These are phyloP conservation scores for Buxus sempervirens DNA, from an alignment of 164 flowering plant genomes.

Conservation along the genomic window DNA sequence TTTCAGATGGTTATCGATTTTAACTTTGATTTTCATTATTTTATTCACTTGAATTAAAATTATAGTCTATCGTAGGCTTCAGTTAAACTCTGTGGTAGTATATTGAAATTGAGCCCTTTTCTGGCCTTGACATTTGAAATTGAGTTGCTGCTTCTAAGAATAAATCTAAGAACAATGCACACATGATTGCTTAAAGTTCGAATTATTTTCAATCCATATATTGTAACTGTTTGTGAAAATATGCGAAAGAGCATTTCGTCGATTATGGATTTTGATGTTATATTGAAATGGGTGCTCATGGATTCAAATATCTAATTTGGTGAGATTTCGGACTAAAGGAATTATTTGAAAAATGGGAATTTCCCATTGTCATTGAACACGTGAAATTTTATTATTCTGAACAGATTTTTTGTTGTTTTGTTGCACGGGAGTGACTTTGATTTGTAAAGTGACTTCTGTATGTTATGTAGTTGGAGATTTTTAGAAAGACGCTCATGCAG, in stretches of 20 bases:
- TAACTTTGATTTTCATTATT: not conserved
- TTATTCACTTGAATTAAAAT: not conserved
- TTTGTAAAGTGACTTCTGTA: conserved; percentile 3
- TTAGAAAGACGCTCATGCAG: conserved; percentile 78
- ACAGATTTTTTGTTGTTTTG: too few species aligned
- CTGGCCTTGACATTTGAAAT: too few species aligned
- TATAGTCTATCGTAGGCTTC: not conserved
- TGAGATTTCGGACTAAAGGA: too few species aligned
- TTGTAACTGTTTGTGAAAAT: not conserved
- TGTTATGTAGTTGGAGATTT: conserved; percentile 66
- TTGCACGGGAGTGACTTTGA: not conserved
- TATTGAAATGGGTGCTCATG: too few species aligned
- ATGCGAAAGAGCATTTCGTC: not conserved
- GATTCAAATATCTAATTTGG: too few species aligned
- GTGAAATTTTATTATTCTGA: too few species aligned
- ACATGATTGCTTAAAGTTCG: not conserved
- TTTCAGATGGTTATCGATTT: not conserved
- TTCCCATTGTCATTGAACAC: too few species aligned
- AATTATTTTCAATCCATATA: not conserved
- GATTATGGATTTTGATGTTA: not conserved
- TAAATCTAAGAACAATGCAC: not conserved
- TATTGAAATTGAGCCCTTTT: too few species aligned
- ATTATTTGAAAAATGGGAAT: too few species aligned
- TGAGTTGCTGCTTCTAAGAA: too few species aligned
- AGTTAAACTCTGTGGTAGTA: too few species aligned